A percentile compares a stretch with the other conserved stretches of the same genome.
Evolutionary conservation across 495 filamentous ascomycete genomes (phyloP).

Genomic region (Tuber indicum): DNA sequence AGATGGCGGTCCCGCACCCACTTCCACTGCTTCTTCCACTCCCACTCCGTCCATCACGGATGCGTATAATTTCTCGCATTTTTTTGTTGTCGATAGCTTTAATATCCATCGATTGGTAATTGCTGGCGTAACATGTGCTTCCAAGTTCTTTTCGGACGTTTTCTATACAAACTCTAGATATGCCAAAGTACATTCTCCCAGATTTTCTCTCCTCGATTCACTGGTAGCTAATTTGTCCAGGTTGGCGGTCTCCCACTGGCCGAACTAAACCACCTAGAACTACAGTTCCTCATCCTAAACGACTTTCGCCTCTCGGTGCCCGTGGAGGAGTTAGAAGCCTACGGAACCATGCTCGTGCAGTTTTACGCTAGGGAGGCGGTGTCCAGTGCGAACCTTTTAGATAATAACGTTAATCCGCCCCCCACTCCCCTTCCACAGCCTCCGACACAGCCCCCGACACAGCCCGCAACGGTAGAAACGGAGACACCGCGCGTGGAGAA

Average conservation of each 20-base stretch:
- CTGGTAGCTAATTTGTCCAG: slow-evolving; percentile 47
- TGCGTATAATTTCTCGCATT: slow-evolving; percentile 61
- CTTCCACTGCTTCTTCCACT: slow-evolving; percentile 16
- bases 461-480: background rate
- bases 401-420: background rate
- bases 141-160: slow-evolving; percentile 99
- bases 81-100: slow-evolving; percentile 97
- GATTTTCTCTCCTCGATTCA: slow-evolving; percentile 7
- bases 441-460: background rate
- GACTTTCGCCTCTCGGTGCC: slow-evolving; percentile 93
- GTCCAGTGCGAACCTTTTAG: slow-evolving; percentile 45
- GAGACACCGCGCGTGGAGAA: background rate
- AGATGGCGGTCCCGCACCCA: background rate
- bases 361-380: slow-evolving; percentile 94
- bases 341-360: slow-evolving; percentile 97
- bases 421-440: background rate
- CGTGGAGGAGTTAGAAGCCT: slow-evolving; percentile 92
- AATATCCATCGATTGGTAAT: slow-evolving; percentile 98
- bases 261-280: slow-evolving; percentile 92
- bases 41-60: slow-evolving; percentile 43
- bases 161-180: slow-evolving; percentile 99
- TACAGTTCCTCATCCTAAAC: slow-evolving; percentile 94
- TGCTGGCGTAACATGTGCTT: slow-evolving; percentile 93
- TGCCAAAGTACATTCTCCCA: slow-evolving; percentile 67
- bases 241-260: slow-evolving; percentile 93